Evolutionary conservation across 192 early-diverging fungal species (phyloP).

Genomic region (Helicostylum pulchrum): DNA sequence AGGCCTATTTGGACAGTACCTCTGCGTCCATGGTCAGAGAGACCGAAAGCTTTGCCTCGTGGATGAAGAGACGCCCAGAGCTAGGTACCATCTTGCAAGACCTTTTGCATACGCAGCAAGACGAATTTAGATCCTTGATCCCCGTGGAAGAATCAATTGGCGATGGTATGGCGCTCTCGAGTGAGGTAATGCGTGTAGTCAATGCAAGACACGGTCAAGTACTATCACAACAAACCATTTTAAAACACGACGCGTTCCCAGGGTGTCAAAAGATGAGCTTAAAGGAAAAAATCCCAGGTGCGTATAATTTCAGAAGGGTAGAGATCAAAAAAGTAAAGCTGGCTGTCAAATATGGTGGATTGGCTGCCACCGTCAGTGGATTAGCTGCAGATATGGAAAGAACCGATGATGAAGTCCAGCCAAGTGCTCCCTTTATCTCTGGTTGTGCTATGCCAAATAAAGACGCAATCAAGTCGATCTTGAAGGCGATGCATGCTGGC

Average conservation of each 20-base stretch:
- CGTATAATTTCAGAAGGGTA: constrained; percentile 57
- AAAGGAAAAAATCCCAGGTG: constrained; percentile 57
- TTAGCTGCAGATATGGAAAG: constrained; percentile 28
- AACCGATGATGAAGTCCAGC: constrained; percentile 7
- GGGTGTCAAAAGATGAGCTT: constrained; percentile 59
- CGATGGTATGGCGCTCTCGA: constrained; percentile 56
- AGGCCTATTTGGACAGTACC: constrained; percentile 47
- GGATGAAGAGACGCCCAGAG: constrained; percentile 56
- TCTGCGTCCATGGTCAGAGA: constrained; percentile 22
- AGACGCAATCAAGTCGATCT: constrained; percentile 48
- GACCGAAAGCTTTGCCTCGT: constrained; percentile 45
- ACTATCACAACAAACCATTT: constrained; percentile 51
- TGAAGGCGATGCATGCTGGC: constrained; percentile 46
- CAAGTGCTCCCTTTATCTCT: constrained; percentile 38
- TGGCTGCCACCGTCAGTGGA: constrained; percentile 11
- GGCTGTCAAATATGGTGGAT: constrained; percentile 17
- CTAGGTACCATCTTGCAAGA: constrained; percentile 54
- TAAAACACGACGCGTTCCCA: constrained; percentile 64
- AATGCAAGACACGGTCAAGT: constrained; percentile 50
- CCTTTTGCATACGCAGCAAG: constrained; percentile 19
- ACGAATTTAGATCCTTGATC: constrained; percentile 34
- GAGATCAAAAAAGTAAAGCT: constrained; percentile 24
- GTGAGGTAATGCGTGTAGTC: constrained; percentile 57
- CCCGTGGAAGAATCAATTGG: constrained; percentile 47
- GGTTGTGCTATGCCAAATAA: constrained; percentile 65